Evolutionary conservation across 202 grass and related monocot genomes (phyloP).

Genomic region (Dendrocalamus latiflorus): DNA sequence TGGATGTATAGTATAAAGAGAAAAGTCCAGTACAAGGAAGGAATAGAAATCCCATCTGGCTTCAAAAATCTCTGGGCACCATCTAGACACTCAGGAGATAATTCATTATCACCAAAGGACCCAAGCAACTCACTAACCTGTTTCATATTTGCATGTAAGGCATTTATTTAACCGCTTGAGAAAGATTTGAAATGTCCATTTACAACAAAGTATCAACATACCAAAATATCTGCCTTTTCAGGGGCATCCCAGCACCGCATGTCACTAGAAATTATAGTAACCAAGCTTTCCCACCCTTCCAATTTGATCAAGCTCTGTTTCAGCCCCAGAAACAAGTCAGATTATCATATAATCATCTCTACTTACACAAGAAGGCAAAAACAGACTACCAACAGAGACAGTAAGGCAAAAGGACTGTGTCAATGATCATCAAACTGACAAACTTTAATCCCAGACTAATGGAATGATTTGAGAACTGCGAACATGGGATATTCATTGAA

Average conservation of each 20-base stretch:
- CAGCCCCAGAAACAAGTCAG: conserved; percentile 11
- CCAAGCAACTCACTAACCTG: conserved; percentile 98
- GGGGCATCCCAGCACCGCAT: conserved; percentile 98
- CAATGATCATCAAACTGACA: not conserved
- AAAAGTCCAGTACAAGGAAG: conserved; percentile 57
- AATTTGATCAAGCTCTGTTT: conserved; percentile 89
- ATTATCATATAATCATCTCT: conserved; percentile 13
- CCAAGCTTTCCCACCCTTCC: conserved; percentile 91
- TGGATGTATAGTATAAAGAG: not conserved
- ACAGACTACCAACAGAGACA: not conserved
- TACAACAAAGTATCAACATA: conserved; percentile 22
- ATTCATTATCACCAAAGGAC: conserved; percentile 97
- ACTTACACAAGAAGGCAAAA: not conserved
- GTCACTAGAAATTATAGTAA: conserved; percentile 93
- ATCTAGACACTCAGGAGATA: conserved; percentile 97
- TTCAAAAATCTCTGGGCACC: conserved; percentile 98
- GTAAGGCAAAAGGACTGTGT: not conserved
- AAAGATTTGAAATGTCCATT: conserved; percentile 12
- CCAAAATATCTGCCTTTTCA: conserved; percentile 98
- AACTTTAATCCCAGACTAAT: not conserved
- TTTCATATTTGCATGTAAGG: conserved; percentile 30
- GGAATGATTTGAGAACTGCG: conserved; percentile 9
- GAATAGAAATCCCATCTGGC: conserved; percentile 97
- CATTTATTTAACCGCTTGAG: not conserved
- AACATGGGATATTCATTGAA: not conserved